Percentiles rank a stretch among this genome's conserved stretches.
Evolutionary conservation across 108 stramenopile species (phyloP).

Genomic region (Cylindrotheca closterium): DNA sequence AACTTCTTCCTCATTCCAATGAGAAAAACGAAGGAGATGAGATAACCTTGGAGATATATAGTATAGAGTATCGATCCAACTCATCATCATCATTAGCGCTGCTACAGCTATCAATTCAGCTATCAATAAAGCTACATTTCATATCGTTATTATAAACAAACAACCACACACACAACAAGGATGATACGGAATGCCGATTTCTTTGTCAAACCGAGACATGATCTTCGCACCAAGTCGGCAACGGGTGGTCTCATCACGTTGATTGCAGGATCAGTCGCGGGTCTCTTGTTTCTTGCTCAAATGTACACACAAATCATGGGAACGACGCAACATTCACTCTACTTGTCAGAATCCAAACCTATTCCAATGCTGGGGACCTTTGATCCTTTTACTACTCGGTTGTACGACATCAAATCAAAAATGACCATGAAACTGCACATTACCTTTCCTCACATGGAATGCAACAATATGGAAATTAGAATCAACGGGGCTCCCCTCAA

Average conservation of each 20-base stretch:
- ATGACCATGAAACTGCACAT: conserved; percentile 58
- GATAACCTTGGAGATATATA: too few relatives aligned
- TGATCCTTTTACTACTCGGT: conserved; percentile 20
- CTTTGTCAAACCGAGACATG: conserved; percentile 73
- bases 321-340: conserved; percentile 60
- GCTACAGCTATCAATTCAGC: too few relatives aligned
- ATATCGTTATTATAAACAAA: too few relatives aligned
- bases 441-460: conserved; percentile 73
- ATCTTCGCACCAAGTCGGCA: conserved; percentile 59
- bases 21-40: too few relatives aligned
- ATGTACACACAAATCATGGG: conserved; percentile 56
- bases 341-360: conserved; percentile 55
- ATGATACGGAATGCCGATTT: conserved; percentile 46
- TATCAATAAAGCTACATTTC: too few relatives aligned
- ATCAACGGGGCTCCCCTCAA: conserved; percentile 51
- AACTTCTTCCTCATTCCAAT: too few relatives aligned
- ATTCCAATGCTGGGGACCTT: conserved; percentile 32
- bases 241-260: conserved; percentile 76
- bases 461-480: conserved; percentile 55
- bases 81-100: too few relatives aligned
- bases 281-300: conserved; percentile 66
- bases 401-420: conserved; percentile 22
- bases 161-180: too few relatives aligned
- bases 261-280: conserved; percentile 54
- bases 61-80: too few relatives aligned